phyloP scores from a whole-genome alignment of 1,139 yeast species.

The Magnusiomyces suaveolens region DNA sequence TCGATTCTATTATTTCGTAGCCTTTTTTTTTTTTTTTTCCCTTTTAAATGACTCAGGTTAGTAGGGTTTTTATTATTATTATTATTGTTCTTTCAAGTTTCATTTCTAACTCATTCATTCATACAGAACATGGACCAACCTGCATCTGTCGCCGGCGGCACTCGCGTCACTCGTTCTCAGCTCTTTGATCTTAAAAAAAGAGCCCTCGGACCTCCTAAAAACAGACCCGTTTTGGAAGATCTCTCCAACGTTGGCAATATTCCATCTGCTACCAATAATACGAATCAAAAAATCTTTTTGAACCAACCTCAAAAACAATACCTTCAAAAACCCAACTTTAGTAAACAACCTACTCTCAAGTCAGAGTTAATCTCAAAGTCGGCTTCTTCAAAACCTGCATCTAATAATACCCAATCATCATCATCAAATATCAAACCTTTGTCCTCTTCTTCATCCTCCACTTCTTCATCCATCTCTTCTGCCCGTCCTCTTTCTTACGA shows the following conservation, averaged over 20 bases:
- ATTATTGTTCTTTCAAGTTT: too few species aligned
- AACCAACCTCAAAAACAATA: not conserved
- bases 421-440: too few species aligned
- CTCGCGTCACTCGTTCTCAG: constrained; percentile 7
- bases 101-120: not conserved
- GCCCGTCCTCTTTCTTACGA: not conserved
- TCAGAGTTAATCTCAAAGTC: constrained; percentile 5
- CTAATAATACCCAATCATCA: not conserved
- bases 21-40: too few species aligned
- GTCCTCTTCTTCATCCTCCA: too few species aligned
- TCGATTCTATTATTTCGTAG: not conserved
- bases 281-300: constrained; percentile 6
- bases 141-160: constrained; percentile 5
- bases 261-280: constrained; percentile 10
- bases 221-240: constrained; percentile 29
- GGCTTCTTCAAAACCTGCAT: not conserved
- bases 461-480: not conserved
- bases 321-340: constrained; percentile 7
- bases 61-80: not conserved
- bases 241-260: constrained; percentile 26
- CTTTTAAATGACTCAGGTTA: not conserved
- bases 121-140: constrained; percentile 7
- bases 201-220: not conserved
- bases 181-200: not conserved
- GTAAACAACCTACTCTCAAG: constrained; percentile 13